Evolutionary conservation across 257 asterid genomes (phyloP), one percentile per base, ranked within the genome.

Genomic region (Solanum piurae): DNA sequence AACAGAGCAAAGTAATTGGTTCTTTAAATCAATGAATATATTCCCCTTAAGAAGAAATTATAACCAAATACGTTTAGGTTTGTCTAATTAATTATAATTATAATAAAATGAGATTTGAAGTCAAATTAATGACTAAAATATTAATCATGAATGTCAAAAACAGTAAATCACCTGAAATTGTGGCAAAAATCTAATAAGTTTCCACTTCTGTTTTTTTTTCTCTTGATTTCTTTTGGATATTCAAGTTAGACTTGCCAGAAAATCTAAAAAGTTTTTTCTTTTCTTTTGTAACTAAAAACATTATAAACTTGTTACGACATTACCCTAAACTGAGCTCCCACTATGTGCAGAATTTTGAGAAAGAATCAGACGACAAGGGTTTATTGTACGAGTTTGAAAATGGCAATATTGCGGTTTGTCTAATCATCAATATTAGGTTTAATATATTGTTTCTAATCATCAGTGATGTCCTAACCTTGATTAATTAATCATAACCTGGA

Each of bases 111-210:
- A 82, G 21, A 20, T 49, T 82, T 82, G 20, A 82, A 82, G 71
- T 49, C 40, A 38, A 82, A 82, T 82, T 82, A 82, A 82, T 49
- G 69, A 18, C 29, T 5, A 31, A 74, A 82, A 82, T 37, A 49
- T 1, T 82, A 74, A 74, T 82, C 6, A 49, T 64, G 44, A 36
- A 16, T 80, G 68, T 80, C 27, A 80, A 42, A 77, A 42, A 29
- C 84, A 49, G 85, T 29, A 82, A 49, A 82, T 82, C 44, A 49
- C 69, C 42, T 49, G 66, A 31, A 31, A 31, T 49, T 82, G 20
- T 82, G 86, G 18, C 3, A 49, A 49, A 31, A 18, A 82, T 82
- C 29, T 29, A 18, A 5, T 0, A 1, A 46, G 38, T 46, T 80
- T 46, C 42, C 85, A 10, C 68, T 29, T 46, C 85, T 29, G 68